Conservation (phyloP, 768 basidiomycete species). For the Russula vinacea region DNA sequence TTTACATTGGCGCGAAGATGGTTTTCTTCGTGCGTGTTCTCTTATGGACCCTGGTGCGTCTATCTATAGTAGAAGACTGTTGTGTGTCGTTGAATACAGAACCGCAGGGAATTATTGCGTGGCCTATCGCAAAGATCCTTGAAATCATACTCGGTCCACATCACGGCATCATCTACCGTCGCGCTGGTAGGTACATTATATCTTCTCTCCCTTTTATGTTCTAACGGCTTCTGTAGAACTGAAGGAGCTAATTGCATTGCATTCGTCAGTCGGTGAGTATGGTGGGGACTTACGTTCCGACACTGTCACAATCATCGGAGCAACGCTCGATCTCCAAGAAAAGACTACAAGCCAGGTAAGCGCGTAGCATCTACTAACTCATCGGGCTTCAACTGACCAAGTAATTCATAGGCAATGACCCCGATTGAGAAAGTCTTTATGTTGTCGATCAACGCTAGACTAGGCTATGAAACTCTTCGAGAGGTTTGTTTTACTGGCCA, state of each 20-base stretch:
- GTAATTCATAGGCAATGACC: constrained; percentile 62
- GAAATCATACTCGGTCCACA: constrained; percentile 76
- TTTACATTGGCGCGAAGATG: constrained; percentile 87
- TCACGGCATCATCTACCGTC: constrained; percentile 88
- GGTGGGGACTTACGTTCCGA: constrained; percentile 86
- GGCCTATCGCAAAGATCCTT: constrained; percentile 83
- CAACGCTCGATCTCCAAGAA: constrained; percentile 83
- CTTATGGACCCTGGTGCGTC: constrained; percentile 63
- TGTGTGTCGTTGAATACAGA: not conserved
- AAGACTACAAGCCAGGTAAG: constrained; percentile 63
- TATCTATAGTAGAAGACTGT: not conserved
- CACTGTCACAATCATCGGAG: constrained; percentile 87
- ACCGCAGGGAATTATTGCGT: constrained; percentile 64
- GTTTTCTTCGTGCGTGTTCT: constrained; percentile 63
- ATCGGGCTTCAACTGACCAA: not conserved
- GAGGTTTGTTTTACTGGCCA: constrained; percentile 30
- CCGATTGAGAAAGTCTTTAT: constrained; percentile 79
- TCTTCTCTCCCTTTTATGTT: not conserved
- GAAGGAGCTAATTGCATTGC: constrained; percentile 89
- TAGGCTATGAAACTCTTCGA: constrained; percentile 72
- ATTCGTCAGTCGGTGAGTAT: constrained; percentile 64
- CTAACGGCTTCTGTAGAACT: constrained; percentile 43
- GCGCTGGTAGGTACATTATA: constrained; percentile 41
- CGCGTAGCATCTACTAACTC: too few relatives aligned
- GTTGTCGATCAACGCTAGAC: constrained; percentile 78